Evolutionary conservation across 2,329 filamentous ascomycete species (phyloP), one percentile per base, ranked within the genome.

Genomic region (Pseudophaeomoniella oleicola): DNA sequence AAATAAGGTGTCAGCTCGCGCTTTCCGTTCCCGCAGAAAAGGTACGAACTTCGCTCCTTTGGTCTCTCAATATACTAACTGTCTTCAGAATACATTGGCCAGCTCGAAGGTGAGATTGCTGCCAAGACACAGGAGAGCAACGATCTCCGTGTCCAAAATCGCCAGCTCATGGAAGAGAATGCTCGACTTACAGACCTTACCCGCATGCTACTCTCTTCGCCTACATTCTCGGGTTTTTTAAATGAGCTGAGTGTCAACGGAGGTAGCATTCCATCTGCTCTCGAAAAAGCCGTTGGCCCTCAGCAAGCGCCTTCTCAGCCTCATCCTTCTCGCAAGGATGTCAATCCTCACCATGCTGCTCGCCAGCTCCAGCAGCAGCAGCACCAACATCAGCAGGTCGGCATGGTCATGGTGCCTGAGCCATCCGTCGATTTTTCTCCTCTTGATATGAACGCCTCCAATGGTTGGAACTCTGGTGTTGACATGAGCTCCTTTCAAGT

Each of bases 1-100:
- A 45, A 98, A 98, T 72, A 98, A 98, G 64, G 90, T 98, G 3
- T 98, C 90, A 30, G 90, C 90, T 43, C 84, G 90, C 48, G 88
- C 88, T 36, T 98, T 98, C 76, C 81, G 90, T 39, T 94, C 87
- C n/a, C 72, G 90, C 50, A 81, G 90, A 70, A 98, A 98, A 71
- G 88, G 88, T 94, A 77, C 69, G 71, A 53, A 29, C 22, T n/a
- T 27, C 22, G 22, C 22, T n/a, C 22, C 22, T 9, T 9, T 27
- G 6, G n/a, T 27, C n/a, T 27, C 6, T 27, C n/a, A 33, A 16
- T 18, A 37, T 18, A 47, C 73, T 83, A 69, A 83, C 58, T 39
- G 11, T 18, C 39, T n/a, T 16, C 30, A 96, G 90, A 96, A 71
- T 96, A 96, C 66, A 96, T 98, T 54, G 74, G 76, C 44, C 87